Base-by-base conservation (phyloP, 202 grass and related monocot species). In the Bolboschoenoplectus hybrid region DNA sequence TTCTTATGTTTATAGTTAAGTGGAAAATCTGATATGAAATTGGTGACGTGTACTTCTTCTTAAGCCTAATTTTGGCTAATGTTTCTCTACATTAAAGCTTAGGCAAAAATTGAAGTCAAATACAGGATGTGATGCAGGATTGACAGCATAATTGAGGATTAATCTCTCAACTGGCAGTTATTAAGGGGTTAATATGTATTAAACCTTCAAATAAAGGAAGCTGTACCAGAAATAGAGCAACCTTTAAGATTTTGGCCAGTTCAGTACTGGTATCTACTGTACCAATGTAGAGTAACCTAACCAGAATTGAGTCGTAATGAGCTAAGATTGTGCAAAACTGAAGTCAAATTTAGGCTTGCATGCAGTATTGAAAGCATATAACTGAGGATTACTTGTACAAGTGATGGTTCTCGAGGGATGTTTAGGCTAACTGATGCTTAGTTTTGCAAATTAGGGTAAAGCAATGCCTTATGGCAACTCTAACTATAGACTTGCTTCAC, bases 1-100 rank as follows among this genome's bases (percentile, higher is more conserved):
- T 47, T 7, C 66, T 68, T 26, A 32, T 74, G 19, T 49, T 73
- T 8, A 26, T 74, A 49, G 34, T 38, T 50, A 74, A 50, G 11
- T 74, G n/a, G 17, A 74, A 74, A 50, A 74, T 50, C 10, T 17
- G 32, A 32, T 64, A 74, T 74, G 1, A 1, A 44, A 74, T 49
- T 11, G 3, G 43, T 26, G 6, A 47, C 5, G 43, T 69, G 40
- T 72, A 46, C 46, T 20, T 7, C 43, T 47, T 20, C 17, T 45
- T 46, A 47, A 72, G 68, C 68, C 68, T 47, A 72, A 47, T 47
- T 72, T 72, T 10, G 41, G 56, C 35, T 47, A 72, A 72, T 72
- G 47, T 26, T 72, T 46, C 7, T 47, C 35, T 40, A 67, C 11
- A 26, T 26, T 26, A 26, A 26, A 26, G 26, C 26, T 67, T 67